Percentiles rank a stretch among this genome's conserved stretches.
phyloP scores from a whole-genome alignment of 768 basidiomycete genomes.

The Hygrocybe coccinea region DNA sequence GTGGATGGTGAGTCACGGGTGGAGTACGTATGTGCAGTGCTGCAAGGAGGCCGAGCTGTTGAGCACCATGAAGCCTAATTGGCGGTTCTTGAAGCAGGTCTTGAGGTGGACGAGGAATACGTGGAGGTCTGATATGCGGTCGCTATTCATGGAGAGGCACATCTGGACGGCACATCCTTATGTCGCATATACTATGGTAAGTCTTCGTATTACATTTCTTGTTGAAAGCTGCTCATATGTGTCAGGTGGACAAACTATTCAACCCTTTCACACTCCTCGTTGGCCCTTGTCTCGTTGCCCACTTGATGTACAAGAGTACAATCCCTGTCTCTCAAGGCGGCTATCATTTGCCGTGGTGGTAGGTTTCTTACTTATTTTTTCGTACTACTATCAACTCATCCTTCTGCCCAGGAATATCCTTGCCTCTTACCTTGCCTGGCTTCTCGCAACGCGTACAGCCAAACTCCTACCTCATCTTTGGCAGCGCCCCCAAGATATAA shows the following conservation, averaged over 20 bases:
- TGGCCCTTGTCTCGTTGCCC: slow-evolving; percentile 74
- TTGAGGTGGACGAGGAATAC: slow-evolving; percentile 92
- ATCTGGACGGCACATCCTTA: slow-evolving; percentile 89
- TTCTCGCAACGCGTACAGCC: slow-evolving; percentile 64
- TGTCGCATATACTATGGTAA: slow-evolving; percentile 89
- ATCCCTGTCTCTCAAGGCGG: slow-evolving; percentile 61
- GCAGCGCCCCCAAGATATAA: slow-evolving; percentile 67
- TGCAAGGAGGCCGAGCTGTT: slow-evolving; percentile 82
- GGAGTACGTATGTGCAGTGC: slow-evolving; percentile 90
- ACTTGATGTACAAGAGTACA: slow-evolving; percentile 76
- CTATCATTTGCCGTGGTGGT: slow-evolving; percentile 83
- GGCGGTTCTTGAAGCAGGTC: slow-evolving; percentile 93
- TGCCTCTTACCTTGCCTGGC: slow-evolving; percentile 63
- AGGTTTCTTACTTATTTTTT: slow-evolving; percentile 23
- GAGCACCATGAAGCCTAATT: slow-evolving; percentile 95
- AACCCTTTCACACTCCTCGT: slow-evolving; percentile 84
- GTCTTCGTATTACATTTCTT: slow-evolving; percentile 19
- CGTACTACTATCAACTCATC: slow-evolving; percentile 7
- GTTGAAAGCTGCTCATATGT: slow-evolving; percentile 34
- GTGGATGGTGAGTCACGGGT: slow-evolving; percentile 95
- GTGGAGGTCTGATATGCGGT: slow-evolving; percentile 85
- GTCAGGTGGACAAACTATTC: slow-evolving; percentile 75
- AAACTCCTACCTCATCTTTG: slow-evolving; percentile 84
- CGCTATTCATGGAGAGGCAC: slow-evolving; percentile 81
- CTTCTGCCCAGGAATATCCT: slow-evolving; percentile 56